Evolutionary conservation across 2,329 filamentous ascomycete genomes (phyloP), one percentile per base, ranked within the genome.

Genomic region (Beauveria sp.): DNA sequence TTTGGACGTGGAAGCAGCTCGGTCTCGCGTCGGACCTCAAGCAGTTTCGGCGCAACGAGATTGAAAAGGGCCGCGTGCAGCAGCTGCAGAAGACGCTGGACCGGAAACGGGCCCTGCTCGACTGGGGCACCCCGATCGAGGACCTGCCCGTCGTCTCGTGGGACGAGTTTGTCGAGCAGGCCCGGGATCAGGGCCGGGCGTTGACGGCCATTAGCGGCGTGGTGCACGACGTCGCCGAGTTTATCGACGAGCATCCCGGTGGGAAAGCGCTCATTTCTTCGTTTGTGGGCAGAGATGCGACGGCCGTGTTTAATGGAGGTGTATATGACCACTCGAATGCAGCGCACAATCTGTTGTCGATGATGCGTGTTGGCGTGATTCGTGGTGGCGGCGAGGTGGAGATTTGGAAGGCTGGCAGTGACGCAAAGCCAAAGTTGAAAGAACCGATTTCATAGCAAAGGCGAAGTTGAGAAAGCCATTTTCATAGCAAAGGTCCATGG

Each of bases 1-100:
- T 96, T 80, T 91, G 87, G 86, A 70, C 80, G 63, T 93, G 89
- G 88, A 95, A 93, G 84, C 85, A 88, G 76, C 77, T 93, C 61
- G 90, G 91, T 63, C 85, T 96, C 60, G 91, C 91, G 70, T 91
- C 88, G 71, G 89, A 95, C 75, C 83, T 96, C 62, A 96, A 96
- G 85, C 85, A 93, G 77, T 96, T 96, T 86, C 89, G 90, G 69
- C 79, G 85, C 77, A 96, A 96, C 76, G 91, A 96, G 75, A 96
- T 96, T 66, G 91, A 96, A 77, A 95, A 95, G 84, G 91, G 91
- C 67, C 89, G 90, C 72, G 82, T 95, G 38, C 91, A 96, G 80
- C 91, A 95, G 79, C 78, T 88, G 66, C 91, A 95, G 82, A 95
- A 95, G 89, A 95, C 95, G 83, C 86, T 96, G 64, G 91, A 96